Evolutionary conservation across 257 asterid genomes (phyloP), one percentile per base, ranked within the genome.

Genomic region (Parsonsia alboflavescens): DNA sequence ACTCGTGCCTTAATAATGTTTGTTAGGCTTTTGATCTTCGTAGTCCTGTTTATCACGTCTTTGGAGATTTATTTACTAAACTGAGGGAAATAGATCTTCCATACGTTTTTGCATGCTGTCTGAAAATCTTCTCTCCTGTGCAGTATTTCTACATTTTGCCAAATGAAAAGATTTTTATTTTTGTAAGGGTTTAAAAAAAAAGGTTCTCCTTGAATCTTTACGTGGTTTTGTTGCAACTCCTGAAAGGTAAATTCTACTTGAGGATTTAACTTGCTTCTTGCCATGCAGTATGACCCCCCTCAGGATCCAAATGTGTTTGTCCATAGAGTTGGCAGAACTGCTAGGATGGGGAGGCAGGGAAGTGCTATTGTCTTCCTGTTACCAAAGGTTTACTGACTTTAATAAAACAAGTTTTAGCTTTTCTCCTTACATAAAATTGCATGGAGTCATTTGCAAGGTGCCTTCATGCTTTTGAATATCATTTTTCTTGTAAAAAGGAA

Each of bases 321-420:
- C 74, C 99, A 94, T 82, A 87, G 98, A 86, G 99, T 89, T 84
- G 99, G 99, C 67, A 88, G 99, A 88, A 94, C 98, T 46, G 99
- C 99, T 74, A 85, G 98, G 80, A 71, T 94, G 93, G 99, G 99
- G 56, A 88, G 97, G 49, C 87, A 90, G 85, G 98, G 99, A 71
- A 85, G 81, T 84, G 97, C 96, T 19, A 80, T 89, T 74, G 92
- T 90, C 68, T 94, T 92, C 78, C 81, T 94, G 70, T 81, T 91
- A 81, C 98, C 97, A 56, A 88, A 92, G 99, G 99, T 75, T 75
- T 50, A 80, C 56, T 45, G 21, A 13, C 58, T 30, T 70, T 30
- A 15, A 17, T 17, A 0, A 12, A 67, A 67, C 9, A 42, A 13
- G 10, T 12, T 1, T 7, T 64, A 5, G 11, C 10, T 19, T n/a